Percentiles rank a stretch among this genome's conserved stretches.
Evolutionary conservation across 2,329 filamentous ascomycete genomes (phyloP).

Genomic region (Alternaria triticimaculans): DNA sequence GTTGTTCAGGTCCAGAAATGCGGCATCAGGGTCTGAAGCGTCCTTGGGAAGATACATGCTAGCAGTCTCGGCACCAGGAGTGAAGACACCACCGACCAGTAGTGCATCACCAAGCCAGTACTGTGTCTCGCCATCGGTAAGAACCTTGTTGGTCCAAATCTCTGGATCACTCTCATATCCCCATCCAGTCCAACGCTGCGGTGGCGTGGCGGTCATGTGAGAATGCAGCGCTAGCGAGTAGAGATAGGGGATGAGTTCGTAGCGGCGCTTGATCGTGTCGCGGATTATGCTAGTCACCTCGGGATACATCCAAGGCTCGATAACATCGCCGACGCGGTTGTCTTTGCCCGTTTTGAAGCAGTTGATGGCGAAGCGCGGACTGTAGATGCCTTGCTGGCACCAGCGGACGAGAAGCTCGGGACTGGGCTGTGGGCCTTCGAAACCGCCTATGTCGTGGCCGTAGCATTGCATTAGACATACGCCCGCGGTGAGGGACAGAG

Average conservation of each 20-base stretch:
- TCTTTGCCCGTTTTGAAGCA: slow-evolving; percentile 77
- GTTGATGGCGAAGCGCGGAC: slow-evolving; percentile 76
- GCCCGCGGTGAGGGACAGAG: slow-evolving; percentile 71
- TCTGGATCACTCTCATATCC: slow-evolving; percentile 71
- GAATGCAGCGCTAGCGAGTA: slow-evolving; percentile 70
- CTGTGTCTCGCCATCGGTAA: slow-evolving; percentile 71
- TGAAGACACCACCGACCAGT: slow-evolving; percentile 71
- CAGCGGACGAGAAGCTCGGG: slow-evolving; percentile 75
- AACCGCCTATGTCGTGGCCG: slow-evolving; percentile 77
- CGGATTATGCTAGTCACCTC: slow-evolving; percentile 69
- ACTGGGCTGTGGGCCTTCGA: slow-evolving; percentile 74
- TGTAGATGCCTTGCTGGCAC: slow-evolving; percentile 75
- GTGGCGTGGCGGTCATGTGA: slow-evolving; percentile 66
- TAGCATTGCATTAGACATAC: slow-evolving; percentile 73
- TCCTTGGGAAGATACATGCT: slow-evolving; percentile 68
- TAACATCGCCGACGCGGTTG: slow-evolving; percentile 73
- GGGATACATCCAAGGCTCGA: slow-evolving; percentile 80
- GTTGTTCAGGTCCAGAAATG: slow-evolving; percentile 70
- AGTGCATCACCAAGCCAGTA: slow-evolving; percentile 75
- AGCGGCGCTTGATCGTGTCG: slow-evolving; percentile 71
- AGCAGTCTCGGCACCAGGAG: slow-evolving; percentile 61
- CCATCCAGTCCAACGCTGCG: slow-evolving; percentile 77
- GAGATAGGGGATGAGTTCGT: slow-evolving; percentile 74
- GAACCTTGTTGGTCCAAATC: slow-evolving; percentile 64
- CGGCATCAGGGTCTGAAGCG: slow-evolving; percentile 52